Base-by-base conservation (phyloP, 1,284 basidiomycete species). In the Lentinus polychrous region DNA sequence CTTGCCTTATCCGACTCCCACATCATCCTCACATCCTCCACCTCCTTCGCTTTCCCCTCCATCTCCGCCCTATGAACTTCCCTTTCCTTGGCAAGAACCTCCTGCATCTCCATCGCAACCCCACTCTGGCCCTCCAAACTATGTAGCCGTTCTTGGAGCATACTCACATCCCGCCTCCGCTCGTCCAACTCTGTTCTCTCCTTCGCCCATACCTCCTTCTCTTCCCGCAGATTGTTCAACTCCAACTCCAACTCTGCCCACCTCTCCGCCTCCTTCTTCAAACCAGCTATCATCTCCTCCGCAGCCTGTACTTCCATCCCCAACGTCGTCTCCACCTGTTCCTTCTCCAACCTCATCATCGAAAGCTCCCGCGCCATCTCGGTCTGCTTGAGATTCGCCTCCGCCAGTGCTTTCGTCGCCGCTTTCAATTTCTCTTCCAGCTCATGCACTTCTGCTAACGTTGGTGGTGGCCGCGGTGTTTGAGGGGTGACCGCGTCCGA, bases 301-400 rank as follows among this genome's bases (percentile, higher is more conserved):
- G 83, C 76, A 45, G 65, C 72, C 59, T 84, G 80, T 33, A 86
- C 63, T 51, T 88, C 83, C 65, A 82, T 68, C 2, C 72, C 69
- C 66, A 84, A 71, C 49, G 72, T 71, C 2, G 79, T 80, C 60
- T 84, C 79, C 8, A 82, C 65, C 52, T 83, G 73, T 47, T 79
- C 73, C 65, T 81, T 85, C 60, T 88, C 86, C 45, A 81, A 58
- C 49, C 68, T 69, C 37, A 83, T 62, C 50, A 79, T 64, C 8
- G 78, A 75, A 36, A 85, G 57, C 56, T 89, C 85, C 45, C 78
- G 71, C 14, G 71, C 64, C 66, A 83, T 65, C 55, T 83, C 78
- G 8, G 69, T 78, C 56, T 79, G 81, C 52, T 78, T 78, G 60
- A 75, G 77, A 48, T 74, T 76, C 1, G 82, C 79, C 14, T 67